Evolutionary conservation across 2,329 filamentous ascomycete species (phyloP), one percentile per base, ranked within the genome.

Genomic region (Metarhizium rileyi): DNA sequence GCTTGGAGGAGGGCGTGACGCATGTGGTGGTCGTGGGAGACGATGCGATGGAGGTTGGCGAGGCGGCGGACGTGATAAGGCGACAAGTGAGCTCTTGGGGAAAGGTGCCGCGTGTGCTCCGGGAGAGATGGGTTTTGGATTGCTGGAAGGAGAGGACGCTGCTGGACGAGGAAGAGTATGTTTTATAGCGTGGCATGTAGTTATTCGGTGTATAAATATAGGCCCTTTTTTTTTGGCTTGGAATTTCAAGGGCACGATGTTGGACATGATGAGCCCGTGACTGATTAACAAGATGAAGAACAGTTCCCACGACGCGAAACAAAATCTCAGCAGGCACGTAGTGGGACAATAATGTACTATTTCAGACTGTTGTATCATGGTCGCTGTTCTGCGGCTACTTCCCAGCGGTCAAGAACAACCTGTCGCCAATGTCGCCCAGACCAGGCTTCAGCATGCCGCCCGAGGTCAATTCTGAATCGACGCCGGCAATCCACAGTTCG

Each of bases 361-460:
- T n/a, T n/a, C n/a, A n/a, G n/a, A n/a, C n/a, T n/a, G n/a, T n/a
- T n/a, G n/a, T n/a, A n/a, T n/a, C n/a, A n/a, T n/a, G n/a, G n/a
- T n/a, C n/a, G n/a, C n/a, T n/a, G n/a, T n/a, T 50, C 36, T 26
- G 2, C 25, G 12, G 5, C 10, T 49, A 55, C 44, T 55, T 55
- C 9, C 48, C 53, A 18, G 49, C 78, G 0, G 90, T 95, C 70
- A 94, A 71, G 68, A 91, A 96, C 67, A 97, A 66, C 46, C 91
- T 74, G 69, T 97, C 91, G 1, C 91, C 91, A 50, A 96, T 83
- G 69, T 96, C 91, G 1, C 90, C 91, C 55, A 96, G 61, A 0
- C 91, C 91, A 0, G 90, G 90, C 71, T 85, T 86, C 55, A 96
- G 83, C 90, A 96, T 95, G 8, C 91, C 90, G 56, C 75, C 76